Percentiles rank a stretch among this genome's conserved stretches.
Evolutionary conservation across 2,329 filamentous ascomycete species (phyloP).

Genomic region (Colletotrichum limetticola): DNA sequence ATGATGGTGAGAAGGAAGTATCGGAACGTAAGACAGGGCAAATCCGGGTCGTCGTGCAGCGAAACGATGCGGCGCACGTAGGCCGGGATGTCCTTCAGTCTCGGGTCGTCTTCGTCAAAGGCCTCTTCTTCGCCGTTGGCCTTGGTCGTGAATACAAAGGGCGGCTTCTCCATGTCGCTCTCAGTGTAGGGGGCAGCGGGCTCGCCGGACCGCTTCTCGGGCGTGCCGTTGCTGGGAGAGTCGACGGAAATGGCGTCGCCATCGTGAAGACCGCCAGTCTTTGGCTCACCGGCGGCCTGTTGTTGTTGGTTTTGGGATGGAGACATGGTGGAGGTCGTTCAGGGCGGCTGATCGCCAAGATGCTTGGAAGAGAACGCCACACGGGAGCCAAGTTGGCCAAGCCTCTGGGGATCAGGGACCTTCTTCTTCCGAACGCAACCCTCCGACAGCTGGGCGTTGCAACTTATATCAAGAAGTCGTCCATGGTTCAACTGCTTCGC

Average conservation of each 20-base stretch:
- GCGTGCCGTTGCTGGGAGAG: constrained; percentile 3
- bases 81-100: constrained; percentile 63
- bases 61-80: constrained; percentile 42
- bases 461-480: constrained; percentile 14
- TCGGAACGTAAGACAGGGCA: constrained; percentile 67
- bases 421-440: not conserved
- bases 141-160: constrained; percentile 37
- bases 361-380: constrained; percentile 16
- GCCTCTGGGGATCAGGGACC: constrained; percentile 1
- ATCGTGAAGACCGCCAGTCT: not conserved
- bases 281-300: not conserved
- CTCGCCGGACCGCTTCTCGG: constrained; percentile 17
- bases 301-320: not conserved
- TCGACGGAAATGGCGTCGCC: constrained; percentile 15
- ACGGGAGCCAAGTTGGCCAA: constrained; percentile 29
- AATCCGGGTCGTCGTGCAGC: constrained; percentile 56
- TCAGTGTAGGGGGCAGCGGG: constrained; percentile 33
- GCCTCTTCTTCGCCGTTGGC: constrained; percentile 39
- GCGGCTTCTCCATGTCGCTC: constrained; percentile 38
- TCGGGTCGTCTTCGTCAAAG: constrained; percentile 58
- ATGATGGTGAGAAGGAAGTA: constrained; percentile 66
- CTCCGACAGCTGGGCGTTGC: not conserved
- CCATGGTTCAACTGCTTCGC: not conserved
- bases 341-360: constrained; percentile 22
- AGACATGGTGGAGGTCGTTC: constrained; percentile 18